Evolutionary conservation across 208 protist genomes (phyloP), one percentile per base, ranked within the genome.

Genomic region (Leishmania turanica): DNA sequence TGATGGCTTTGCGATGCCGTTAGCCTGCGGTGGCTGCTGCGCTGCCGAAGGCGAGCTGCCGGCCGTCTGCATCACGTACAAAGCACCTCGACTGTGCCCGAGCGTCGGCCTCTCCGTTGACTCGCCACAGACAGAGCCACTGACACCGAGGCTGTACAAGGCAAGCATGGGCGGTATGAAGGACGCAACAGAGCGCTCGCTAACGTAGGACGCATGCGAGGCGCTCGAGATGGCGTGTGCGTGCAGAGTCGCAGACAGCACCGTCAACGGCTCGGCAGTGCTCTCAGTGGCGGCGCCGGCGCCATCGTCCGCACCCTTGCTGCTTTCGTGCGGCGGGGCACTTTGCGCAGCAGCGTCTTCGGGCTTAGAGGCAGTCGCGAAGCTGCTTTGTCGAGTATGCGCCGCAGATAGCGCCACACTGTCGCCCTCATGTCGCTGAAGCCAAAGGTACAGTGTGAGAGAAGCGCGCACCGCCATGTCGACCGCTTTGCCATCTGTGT

Each of bases 381-480:
- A 82, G 58, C 54, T 73, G 15, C 15, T 76, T 77, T 58, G 77
- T 45, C 74, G 69, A 49, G 70, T 81, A 1, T 21, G 62, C 53
- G 54, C 40, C 64, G 62, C 31, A 47, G 82, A 81, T 54, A 81
- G 53, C 68, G 62, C 49, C 8, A 66, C 77, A 73, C 79, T 66
- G 13, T 27, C 31, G 70, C 70, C 0, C 51, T 81, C 77, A 1
- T 68, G 58, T 65, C 64, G 72, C 72, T 78, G 71, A 37, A 85
- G 82, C 82, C 77, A 81, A 54, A 85, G 60, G 64, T 85, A 56
- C 17, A 88, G 74, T 11, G 77, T 75, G 21, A 82, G 77, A 58
- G 78, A 82, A 1, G 78, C 81, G 47, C 77, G 75, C 66, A 78
- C 47, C 49, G 79, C 84, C 72, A 75, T 77, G 40, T 53, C 40